Percentiles rank a stretch among this genome's conserved stretches.
These are phyloP conservation scores for Magnolia changhungtana DNA, from an alignment of 164 flowering plant genomes.

Conservation along the genomic window DNA sequence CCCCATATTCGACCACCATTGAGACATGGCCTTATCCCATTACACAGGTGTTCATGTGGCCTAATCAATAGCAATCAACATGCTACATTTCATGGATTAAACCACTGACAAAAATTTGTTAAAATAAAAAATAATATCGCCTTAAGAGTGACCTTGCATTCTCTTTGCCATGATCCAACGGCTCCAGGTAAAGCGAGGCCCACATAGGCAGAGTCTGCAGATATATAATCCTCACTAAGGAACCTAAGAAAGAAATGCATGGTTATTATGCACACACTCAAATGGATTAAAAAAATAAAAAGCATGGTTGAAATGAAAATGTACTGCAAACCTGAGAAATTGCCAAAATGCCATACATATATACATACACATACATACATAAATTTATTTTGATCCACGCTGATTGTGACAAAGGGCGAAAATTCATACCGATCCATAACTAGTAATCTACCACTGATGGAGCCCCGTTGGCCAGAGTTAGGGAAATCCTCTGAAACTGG, in stretches of 20 bases:
- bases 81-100: too few species aligned
- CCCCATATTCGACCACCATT: conserved; percentile 28
- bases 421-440: conserved; percentile 51
- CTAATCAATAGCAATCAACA: too few species aligned
- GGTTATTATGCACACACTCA: too few species aligned
- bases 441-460: conserved; percentile 56
- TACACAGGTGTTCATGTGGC: too few species aligned
- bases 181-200: conserved; percentile 83
- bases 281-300: neutral
- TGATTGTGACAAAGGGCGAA: neutral
- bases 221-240: conserved; percentile 27
- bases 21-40: too few species aligned
- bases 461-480: conserved; percentile 50
- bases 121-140: neutral
- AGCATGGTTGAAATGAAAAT: too few species aligned
- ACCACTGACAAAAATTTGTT: neutral
- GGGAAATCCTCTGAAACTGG: conserved; percentile 70
- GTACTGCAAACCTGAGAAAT: too few species aligned
- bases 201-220: conserved; percentile 59
- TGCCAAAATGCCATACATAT: too few species aligned
- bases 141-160: conserved; percentile 54
- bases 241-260: conserved; percentile 27
- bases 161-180: conserved; percentile 87
- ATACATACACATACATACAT: too few species aligned
- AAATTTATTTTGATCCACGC: too few species aligned